phyloP scores from a whole-genome alignment of 345 rosid genomes.

The Tarenaya hassleriana region DNA sequence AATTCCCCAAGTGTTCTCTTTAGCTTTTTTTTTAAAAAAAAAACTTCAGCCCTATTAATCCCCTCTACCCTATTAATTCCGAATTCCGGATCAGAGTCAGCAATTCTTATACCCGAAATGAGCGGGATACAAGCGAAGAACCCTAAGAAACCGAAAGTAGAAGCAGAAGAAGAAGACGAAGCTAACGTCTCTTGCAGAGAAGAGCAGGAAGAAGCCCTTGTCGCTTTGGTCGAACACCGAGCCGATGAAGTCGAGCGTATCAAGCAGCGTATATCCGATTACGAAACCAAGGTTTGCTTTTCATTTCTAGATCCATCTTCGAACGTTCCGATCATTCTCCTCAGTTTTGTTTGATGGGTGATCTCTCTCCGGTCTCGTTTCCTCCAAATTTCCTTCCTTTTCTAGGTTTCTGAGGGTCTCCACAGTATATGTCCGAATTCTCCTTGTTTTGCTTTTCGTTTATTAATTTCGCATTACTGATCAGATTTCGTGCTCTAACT shows the following conservation, averaged over 20 bases:
- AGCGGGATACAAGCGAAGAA: neutral
- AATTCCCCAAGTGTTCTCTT: too few species aligned
- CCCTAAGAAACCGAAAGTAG: conserved; percentile 22
- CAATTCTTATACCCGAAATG: too few species aligned
- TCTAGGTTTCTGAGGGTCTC: neutral
- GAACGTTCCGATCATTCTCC: too few species aligned
- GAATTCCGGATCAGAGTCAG: too few species aligned
- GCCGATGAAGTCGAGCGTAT: conserved; percentile 55
- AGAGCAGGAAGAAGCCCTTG: conserved; percentile 61
- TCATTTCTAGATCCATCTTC: too few species aligned
- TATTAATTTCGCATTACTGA: too few species aligned
- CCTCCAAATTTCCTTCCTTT: conserved; percentile 2
- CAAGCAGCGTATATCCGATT: conserved; percentile 54
- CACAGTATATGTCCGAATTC: neutral
- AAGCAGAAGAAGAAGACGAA: conserved; percentile 21
- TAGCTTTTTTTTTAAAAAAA: too few species aligned
- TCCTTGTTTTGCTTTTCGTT: neutral
- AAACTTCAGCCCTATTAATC: too few species aligned
- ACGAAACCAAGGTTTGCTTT: conserved; percentile 52
- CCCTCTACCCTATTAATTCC: too few species aligned
- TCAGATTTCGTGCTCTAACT: too few species aligned
- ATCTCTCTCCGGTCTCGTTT: neutral
- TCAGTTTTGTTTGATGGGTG: too few species aligned
- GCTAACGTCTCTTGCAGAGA: conserved; percentile 31
- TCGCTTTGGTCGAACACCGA: conserved; percentile 76